Evolutionary conservation across 129 eudicot genomes (phyloP).

Genomic region (Heracleum sosnowskyi): DNA sequence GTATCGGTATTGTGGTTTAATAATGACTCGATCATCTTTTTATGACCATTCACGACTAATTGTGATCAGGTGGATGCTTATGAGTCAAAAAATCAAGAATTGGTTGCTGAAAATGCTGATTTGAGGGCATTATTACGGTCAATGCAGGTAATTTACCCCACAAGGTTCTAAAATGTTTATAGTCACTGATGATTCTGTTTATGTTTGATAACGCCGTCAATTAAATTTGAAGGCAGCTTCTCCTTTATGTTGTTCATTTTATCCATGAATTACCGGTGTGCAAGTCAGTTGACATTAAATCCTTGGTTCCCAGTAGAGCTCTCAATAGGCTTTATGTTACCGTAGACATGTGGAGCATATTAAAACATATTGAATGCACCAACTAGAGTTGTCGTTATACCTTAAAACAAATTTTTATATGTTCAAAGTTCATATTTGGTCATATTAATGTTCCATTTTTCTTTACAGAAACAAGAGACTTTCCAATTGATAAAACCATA

Average conservation of each 20-base stretch:
- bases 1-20: not conserved
- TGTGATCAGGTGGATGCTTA: slow-evolving; percentile 81
- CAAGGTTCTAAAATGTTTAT: not conserved
- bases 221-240: not conserved
- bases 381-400: not conserved
- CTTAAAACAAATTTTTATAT: not conserved
- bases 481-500: not conserved
- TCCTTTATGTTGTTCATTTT: not conserved
- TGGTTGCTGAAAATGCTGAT: slow-evolving; percentile 87
- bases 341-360: not conserved
- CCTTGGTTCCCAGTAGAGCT: not conserved
- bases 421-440: not conserved
- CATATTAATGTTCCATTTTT: not conserved
- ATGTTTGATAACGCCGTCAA: not conserved
- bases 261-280: not conserved
- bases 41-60: not conserved
- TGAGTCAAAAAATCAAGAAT: slow-evolving; percentile 92
- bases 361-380: not conserved
- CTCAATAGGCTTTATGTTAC: not conserved
- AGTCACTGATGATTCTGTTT: not conserved
- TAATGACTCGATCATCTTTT: not conserved
- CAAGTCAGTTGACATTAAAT: not conserved
- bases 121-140: slow-evolving; percentile 88
- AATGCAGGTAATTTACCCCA: slow-evolving; percentile 56
- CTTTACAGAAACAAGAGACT: not conserved